These are phyloP conservation scores for Cordyceps militaris DNA, from an alignment of 2,329 filamentous ascomycete genomes.

Conservation along the genomic window DNA sequence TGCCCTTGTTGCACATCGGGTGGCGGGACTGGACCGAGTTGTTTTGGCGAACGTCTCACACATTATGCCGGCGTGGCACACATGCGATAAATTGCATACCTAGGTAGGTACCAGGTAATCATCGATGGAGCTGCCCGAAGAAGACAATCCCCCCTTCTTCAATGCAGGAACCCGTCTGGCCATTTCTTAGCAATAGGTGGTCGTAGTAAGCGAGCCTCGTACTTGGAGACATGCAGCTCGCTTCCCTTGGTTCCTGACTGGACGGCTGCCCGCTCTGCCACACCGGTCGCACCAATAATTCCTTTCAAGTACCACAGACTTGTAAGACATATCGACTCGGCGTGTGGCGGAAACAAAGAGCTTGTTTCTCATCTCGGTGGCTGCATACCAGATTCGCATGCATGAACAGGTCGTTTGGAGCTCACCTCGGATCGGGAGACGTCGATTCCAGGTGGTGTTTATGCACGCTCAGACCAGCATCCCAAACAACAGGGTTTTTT, in stretches of 20 bases:
- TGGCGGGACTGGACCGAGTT: neutral
- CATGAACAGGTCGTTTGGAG: neutral
- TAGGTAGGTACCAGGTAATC: too few species aligned
- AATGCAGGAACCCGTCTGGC: neutral
- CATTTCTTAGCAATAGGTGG: neutral
- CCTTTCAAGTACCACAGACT: neutral
- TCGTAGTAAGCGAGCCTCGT: conserved; percentile 10
- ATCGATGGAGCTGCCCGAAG: neutral
- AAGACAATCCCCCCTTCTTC: neutral
- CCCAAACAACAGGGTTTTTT: neutral
- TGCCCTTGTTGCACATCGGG: neutral
- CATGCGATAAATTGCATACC: neutral
- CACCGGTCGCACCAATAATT: neutral
- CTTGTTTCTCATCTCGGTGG: neutral
- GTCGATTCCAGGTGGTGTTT: neutral
- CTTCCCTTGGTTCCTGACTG: conserved; percentile 1
- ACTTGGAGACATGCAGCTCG: conserved; percentile 6
- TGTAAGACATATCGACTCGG: neutral
- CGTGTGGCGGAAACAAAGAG: neutral
- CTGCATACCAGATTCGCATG: neutral
- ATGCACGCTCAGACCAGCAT: neutral
- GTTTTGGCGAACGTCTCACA: neutral
- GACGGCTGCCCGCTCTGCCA: neutral
- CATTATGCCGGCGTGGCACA: neutral
- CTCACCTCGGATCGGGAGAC: neutral